Evolutionary conservation across 805 yeast species (phyloP).

Genomic region (Kluyveromyces nonfermentans): DNA sequence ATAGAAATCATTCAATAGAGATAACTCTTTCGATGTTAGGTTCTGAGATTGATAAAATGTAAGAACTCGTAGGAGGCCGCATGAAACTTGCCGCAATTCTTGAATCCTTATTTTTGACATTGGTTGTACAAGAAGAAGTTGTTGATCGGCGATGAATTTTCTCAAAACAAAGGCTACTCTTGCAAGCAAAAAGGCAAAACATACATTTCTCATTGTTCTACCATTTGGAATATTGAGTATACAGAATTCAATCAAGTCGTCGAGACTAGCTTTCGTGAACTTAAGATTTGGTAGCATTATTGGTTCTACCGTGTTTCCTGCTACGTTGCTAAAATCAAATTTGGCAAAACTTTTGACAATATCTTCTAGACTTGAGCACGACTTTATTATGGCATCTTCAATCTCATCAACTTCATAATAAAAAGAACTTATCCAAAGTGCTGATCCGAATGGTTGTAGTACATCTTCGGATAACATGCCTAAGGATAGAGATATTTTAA

Average conservation of each 20-base stretch:
- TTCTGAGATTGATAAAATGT: not conserved
- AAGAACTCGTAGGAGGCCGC: constrained; percentile 34
- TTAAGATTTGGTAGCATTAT: constrained; percentile 34
- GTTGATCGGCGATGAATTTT: constrained; percentile 54
- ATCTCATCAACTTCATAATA: constrained; percentile 48
- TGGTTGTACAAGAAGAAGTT: constrained; percentile 52
- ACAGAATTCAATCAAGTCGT: constrained; percentile 39
- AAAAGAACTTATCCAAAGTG: constrained; percentile 52
- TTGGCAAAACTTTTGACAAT: constrained; percentile 32
- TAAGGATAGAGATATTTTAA: constrained; percentile 35
- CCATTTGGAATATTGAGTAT: constrained; percentile 16
- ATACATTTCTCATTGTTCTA: constrained; percentile 15
- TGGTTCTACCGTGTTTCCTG: constrained; percentile 54
- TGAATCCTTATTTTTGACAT: constrained; percentile 52
- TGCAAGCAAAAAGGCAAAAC: constrained; percentile 43
- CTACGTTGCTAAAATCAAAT: constrained; percentile 40
- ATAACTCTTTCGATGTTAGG: constrained; percentile 3
- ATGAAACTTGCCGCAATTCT: constrained; percentile 45
- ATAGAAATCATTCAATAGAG: constrained; percentile 16
- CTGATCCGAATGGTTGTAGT: constrained; percentile 36
- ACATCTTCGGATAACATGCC: constrained; percentile 22
- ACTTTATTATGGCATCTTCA: constrained; percentile 33
- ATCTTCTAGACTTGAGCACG: constrained; percentile 25
- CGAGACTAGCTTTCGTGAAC: constrained; percentile 49
- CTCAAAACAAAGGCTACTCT: constrained; percentile 54